Evolutionary conservation across 2,329 filamentous ascomycete genomes (phyloP).

Genomic region (Gnomoniopsis sp.): DNA sequence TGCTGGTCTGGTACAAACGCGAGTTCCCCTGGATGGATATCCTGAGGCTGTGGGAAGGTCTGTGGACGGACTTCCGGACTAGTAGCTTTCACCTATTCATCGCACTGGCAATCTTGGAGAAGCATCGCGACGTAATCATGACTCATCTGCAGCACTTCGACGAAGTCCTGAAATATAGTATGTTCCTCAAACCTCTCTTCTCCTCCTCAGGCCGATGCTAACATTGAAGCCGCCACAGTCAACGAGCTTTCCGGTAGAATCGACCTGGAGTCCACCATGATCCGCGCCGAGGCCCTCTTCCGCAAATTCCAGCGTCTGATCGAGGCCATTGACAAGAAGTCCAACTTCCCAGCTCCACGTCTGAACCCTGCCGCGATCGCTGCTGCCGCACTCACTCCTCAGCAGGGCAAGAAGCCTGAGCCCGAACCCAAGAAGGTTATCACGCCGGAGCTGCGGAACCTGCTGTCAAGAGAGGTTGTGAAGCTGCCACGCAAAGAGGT

Average conservation of each 20-base stretch:
- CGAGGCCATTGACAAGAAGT: slow-evolving; percentile 88
- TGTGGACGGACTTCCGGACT: slow-evolving; percentile 91
- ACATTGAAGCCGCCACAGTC: slow-evolving; percentile 48
- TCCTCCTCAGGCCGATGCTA: neutral
- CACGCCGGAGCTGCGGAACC: slow-evolving; percentile 52
- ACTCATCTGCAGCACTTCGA: slow-evolving; percentile 91
- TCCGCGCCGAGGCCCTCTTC: slow-evolving; percentile 86
- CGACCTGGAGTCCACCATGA: slow-evolving; percentile 80
- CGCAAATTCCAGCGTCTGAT: slow-evolving; percentile 83
- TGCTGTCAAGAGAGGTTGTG: slow-evolving; percentile 48
- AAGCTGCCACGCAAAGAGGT: slow-evolving; percentile 34
- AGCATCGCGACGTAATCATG: slow-evolving; percentile 96
- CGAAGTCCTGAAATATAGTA: slow-evolving; percentile 94
- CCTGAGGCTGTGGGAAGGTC: slow-evolving; percentile 80
- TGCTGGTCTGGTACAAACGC: slow-evolving; percentile 97
- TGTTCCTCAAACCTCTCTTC: slow-evolving; percentile 29
- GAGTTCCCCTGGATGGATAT: slow-evolving; percentile 91
- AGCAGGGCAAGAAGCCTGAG: slow-evolving; percentile 14
- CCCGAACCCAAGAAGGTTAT: slow-evolving; percentile 44
- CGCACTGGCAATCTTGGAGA: slow-evolving; percentile 89
- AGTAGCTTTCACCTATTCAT: slow-evolving; percentile 94
- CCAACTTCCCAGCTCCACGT: slow-evolving; percentile 69
- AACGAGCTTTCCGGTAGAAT: slow-evolving; percentile 95
- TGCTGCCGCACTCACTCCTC: slow-evolving; percentile 1
- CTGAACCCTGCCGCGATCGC: slow-evolving; percentile 17